Conservation (phyloP, 305 asterid species). For the Andrographis paniculata region DNA sequence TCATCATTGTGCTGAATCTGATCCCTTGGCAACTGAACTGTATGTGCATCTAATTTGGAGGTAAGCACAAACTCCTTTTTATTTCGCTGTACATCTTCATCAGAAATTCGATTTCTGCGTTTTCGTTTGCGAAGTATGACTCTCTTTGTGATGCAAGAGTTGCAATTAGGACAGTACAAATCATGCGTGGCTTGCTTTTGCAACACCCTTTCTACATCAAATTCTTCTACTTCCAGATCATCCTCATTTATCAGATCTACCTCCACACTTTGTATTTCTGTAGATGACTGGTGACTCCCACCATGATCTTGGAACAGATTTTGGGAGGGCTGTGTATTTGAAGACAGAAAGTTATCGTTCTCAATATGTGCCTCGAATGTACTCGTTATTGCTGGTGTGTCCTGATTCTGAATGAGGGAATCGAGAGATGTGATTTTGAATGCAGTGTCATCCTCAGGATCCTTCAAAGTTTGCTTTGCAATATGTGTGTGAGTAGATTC, state of each 20-base stretch:
- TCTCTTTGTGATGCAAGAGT: slow-evolving; percentile 78
- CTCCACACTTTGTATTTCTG: slow-evolving; percentile 54
- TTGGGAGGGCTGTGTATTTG: slow-evolving; percentile 26
- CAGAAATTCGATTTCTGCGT: slow-evolving; percentile 34
- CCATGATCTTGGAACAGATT: slow-evolving; percentile 5
- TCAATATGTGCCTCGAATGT: slow-evolving; percentile 21
- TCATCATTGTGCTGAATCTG: slow-evolving; percentile 21
- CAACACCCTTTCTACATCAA: slow-evolving; percentile 59
- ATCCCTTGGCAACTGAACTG: slow-evolving; percentile 18
- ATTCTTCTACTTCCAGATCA: slow-evolving; percentile 37
- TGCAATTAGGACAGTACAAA: slow-evolving; percentile 84
- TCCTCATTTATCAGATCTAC: slow-evolving; percentile 34
- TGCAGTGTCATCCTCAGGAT: slow-evolving; percentile 11
- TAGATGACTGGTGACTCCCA: slow-evolving; percentile 19
- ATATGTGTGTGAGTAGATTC: slow-evolving; percentile 19
- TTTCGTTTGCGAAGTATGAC: slow-evolving; percentile 83
- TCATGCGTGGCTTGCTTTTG: slow-evolving; percentile 72
- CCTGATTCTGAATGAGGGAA: slow-evolving; percentile 19
- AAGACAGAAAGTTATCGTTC: slow-evolving; percentile 14
- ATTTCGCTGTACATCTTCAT: slow-evolving; percentile 43
- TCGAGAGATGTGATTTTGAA: slow-evolving; percentile 18
- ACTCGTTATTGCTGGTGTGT: slow-evolving; percentile 17
- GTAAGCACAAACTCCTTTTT: slow-evolving; percentile 24
- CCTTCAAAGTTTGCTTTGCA: slow-evolving; percentile 23
- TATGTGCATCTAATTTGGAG: slow-evolving; percentile 15